Conservation (phyloP, 495 filamentous ascomycete genomes). For the Talaromyces ruber region DNA sequence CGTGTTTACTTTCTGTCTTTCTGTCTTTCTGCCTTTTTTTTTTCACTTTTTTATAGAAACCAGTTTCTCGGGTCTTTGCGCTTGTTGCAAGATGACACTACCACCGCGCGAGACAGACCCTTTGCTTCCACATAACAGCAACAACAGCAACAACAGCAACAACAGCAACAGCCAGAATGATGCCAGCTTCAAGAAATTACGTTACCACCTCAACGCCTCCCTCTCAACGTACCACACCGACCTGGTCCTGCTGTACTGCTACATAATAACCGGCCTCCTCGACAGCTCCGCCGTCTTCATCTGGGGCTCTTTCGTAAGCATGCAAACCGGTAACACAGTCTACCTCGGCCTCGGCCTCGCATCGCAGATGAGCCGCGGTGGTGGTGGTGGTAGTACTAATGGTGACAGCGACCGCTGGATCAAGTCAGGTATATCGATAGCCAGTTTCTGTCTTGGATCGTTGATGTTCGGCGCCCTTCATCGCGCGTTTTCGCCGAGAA, state of each 20-base stretch:
- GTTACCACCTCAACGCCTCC: slow-evolving; percentile 35
- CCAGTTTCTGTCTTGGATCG: slow-evolving; percentile 59
- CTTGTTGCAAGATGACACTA: not conserved
- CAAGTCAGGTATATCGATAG: slow-evolving; percentile 55
- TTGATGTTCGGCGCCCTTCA: slow-evolving; percentile 56
- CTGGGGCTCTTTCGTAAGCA: slow-evolving; percentile 70
- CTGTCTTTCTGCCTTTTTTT: no score
- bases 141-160: not conserved
- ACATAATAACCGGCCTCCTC: slow-evolving; percentile 64
- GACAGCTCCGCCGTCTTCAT: slow-evolving; percentile 64
- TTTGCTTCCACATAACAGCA: slow-evolving; percentile 6
- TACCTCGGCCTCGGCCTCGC: slow-evolving; percentile 62
- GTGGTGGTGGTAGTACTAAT: not conserved
- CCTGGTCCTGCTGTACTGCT: slow-evolving; percentile 54
- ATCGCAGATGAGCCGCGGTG: not conserved
- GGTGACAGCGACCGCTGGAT: slow-evolving; percentile 43
- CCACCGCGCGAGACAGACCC: slow-evolving; percentile 4
- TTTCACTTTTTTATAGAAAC: no score
- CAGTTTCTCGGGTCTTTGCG: no score
- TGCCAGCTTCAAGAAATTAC: slow-evolving; percentile 5
- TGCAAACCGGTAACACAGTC: slow-evolving; percentile 78
- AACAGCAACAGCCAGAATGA: not conserved
- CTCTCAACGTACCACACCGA: slow-evolving; percentile 50
- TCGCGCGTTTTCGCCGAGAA: slow-evolving; percentile 43
- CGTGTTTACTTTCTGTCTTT: no score